Percentiles rank a stretch among this genome's conserved stretches.
These are phyloP conservation scores for Ordospora colligata DNA, from an alignment of 371 early-diverging fungal genomes.

Conservation along the genomic window DNA sequence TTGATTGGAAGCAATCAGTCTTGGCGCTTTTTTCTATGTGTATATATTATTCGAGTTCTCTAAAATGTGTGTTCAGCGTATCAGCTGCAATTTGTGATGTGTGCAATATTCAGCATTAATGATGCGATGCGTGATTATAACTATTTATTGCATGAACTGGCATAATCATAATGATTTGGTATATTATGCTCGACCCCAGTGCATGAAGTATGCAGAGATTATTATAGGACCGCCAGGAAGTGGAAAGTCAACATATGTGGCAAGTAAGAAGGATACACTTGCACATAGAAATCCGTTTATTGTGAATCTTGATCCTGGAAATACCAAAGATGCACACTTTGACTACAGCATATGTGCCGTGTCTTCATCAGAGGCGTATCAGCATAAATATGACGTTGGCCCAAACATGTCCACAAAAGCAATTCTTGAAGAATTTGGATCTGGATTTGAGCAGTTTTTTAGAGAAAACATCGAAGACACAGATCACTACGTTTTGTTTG, in stretches of 20 bases:
- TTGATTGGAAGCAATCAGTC: not conserved
- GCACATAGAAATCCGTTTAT: conserved; percentile 25
- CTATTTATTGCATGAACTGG: too few species aligned
- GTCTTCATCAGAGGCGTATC: conserved; percentile 4
- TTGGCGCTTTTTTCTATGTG: not conserved
- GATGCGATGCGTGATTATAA: too few species aligned
- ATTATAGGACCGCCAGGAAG: conserved; percentile 50
- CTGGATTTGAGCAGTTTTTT: conserved; percentile 13
- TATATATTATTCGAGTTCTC: not conserved
- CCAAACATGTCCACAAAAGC: conserved; percentile 42
- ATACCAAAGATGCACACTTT: not conserved
- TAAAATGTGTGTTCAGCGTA: too few species aligned
- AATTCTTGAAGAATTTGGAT: conserved; percentile 22
- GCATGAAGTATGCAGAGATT: conserved; percentile 45
- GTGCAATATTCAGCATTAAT: too few species aligned
- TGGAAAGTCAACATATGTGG: conserved; percentile 48
- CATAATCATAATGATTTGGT: too few species aligned
- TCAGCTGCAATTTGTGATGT: too few species aligned
- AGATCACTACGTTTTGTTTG: conserved; percentile 33
- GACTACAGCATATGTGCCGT: conserved; percentile 17
- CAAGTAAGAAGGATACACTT: conserved; percentile 11
- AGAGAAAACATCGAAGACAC: conserved; percentile 14
- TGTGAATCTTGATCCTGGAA: conserved; percentile 50
- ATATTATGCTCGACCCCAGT: not conserved
- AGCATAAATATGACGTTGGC: conserved; percentile 20